Evolutionary conservation across 2,329 filamentous ascomycete species (phyloP), one percentile per base, ranked within the genome.

Genomic region (Boeremia exigua): DNA sequence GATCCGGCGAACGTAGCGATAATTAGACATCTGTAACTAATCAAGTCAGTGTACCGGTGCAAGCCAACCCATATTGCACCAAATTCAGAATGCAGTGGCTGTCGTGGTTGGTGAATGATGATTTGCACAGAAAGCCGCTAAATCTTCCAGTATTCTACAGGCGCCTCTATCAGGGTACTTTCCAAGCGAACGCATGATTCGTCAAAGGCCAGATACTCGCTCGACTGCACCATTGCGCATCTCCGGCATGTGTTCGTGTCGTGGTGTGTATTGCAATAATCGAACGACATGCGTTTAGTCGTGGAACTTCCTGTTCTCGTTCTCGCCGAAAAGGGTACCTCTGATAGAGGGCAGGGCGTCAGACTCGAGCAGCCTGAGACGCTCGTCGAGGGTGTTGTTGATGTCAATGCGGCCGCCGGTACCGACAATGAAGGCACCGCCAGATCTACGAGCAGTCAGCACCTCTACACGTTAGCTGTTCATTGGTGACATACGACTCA

Each of bases 301-400:
- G 73, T 86, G 90, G 86, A 98, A 99, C 80, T 89, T 96, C 77
- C 95, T 88, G 85, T 98, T 97, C 69, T 87, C 84, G 82, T 99
- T 99, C 81, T 91, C 88, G 58, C 95, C 95, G 72, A 99, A 99
- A 56, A 99, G 83, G 14, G 89, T 89, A 76, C 90, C 86, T 72
- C 95, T 86, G 70, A 99, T 88, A 39, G 87, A 87, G 12, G 95
- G 95, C 55, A 97, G 85, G 47, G 91, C 90, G 65, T 90, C 90
- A 54, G 88, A 88, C 79, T 96, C 89, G 63, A 98, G 86, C 58
- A 98, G 83, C 71, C 85, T 86, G 77, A 99, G 82, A 65, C 95
- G 88, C 75, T 96, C 90, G 75, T 98, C 95, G 67, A 98, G 90
- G 51, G 95, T 98, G 82, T 99, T 98, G 85, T 97, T 93, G 78